Evolutionary conservation across 306 rosid genomes (phyloP), one percentile per base, ranked within the genome.

Genomic region (Ziziphus jujuba): DNA sequence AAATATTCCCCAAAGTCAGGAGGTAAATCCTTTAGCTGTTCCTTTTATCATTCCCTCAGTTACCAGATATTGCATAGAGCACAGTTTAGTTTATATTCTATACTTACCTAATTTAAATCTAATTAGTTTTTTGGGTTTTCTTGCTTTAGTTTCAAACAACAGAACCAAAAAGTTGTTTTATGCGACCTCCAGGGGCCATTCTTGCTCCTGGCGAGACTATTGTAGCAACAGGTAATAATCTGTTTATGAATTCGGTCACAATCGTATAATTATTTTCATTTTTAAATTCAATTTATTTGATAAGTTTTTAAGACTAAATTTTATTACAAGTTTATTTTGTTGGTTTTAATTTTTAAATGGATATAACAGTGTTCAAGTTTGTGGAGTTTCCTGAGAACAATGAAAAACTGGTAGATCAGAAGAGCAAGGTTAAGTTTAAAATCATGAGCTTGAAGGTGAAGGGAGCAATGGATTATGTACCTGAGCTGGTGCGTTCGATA

Each of bases 361-460:
- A 28, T 69, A 70, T 62, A 44, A 59, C 65, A 93, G 99, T 93
- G 71, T 93, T 88, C 88, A 93, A 93, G 87, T 93, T 93, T 85
- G 97, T 93, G 49, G 99, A 93, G 87, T 65, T 58, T 61, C 99
- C 99, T 0, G 99, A 93, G 80, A 86, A 84, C 68, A 90, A 93
- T 76, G 99, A 93, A 83, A 93, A 82, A 67, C 81, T 87, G 15
- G 92, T 79, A 49, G 87, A 82, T 72, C 84, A 90, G 61, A 95
- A 82, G 86, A 87, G 87, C 81, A 84, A 82, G 78, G 95, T 88
- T 66, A 95, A 95, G 76, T 95, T 95, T 84, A 95, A 95, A 85
- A 95, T 90, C 81, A 95, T 90, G 97, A 95, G 97, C 87, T 82
- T 95, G 87, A 95, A 95, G 89, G 97, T 95, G 87, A 83, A 95